Evolutionary conservation across 345 rosid genomes (phyloP), one percentile per base, ranked within the genome.

Genomic region (Gossypium herbaceum): DNA sequence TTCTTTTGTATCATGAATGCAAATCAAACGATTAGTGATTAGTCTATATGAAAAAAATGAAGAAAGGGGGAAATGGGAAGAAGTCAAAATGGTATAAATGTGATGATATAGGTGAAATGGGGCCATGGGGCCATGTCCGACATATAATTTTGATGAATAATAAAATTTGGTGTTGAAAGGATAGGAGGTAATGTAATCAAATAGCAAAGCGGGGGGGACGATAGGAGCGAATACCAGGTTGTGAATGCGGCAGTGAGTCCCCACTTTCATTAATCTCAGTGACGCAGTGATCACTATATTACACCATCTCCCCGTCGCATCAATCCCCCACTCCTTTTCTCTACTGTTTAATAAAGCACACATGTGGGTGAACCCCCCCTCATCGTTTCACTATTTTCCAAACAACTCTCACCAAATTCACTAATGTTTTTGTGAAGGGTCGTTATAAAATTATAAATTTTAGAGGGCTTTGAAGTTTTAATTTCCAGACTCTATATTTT

Each of bases 121-220:
- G 71, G 50, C 84, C 59, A 47, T 16, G 0, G 79, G 71, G 50
- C 84, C 59, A 47, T 16, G 0, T 22, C 81, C 72, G 56, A 43
- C 83, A 70, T 15, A 41, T 62, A 4, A 57, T 75, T 63, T 69
- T 39, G 63, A 12, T 61, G 39, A 47, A 10, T 47, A 34, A 34
- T 34, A 34, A 34, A 34, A 34, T 34, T 34, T 34, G 7, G 41
- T 5, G 7, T 34, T 34, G 41, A 34, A 34, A 34, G 41, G 1
- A 34, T 5, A 1, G 7, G 7, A 34, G 41, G 41, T 34, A 34
- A 34, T 34, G 7, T 34, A 34, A 34, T 34, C 7, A 34, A 34
- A 34, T 5, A 34, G 41, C 41, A 34, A 34, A 34, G 41, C 7
- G 7, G 41, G 41, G 1, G 41, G 41, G 7, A 8, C 19, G 20